Evolutionary conservation across 176 grass and related monocot genomes (phyloP).

Genomic region (Zizania latifolia): DNA sequence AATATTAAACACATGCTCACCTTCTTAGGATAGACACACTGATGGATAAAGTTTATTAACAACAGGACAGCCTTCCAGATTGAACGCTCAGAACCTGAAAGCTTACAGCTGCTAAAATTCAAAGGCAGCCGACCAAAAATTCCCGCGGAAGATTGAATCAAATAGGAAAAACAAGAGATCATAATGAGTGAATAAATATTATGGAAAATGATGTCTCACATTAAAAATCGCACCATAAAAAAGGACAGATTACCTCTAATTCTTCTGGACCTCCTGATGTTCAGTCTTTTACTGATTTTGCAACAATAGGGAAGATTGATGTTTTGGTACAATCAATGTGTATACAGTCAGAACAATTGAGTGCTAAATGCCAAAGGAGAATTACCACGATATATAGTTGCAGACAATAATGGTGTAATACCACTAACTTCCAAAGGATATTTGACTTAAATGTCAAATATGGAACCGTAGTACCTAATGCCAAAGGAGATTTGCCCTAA

Average conservation of each 20-base stretch:
- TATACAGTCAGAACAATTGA: slow-evolving; percentile 9
- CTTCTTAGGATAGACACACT: slow-evolving; percentile 17
- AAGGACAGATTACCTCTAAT: slow-evolving; percentile 21
- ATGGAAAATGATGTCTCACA: background rate
- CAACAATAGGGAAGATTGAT: slow-evolving; percentile 1
- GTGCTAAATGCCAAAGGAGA: slow-evolving; percentile 35
- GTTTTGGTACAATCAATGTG: slow-evolving; percentile 15
- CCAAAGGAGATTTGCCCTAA: slow-evolving; percentile 50
- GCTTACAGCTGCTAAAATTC: background rate
- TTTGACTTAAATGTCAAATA: slow-evolving; percentile 29
- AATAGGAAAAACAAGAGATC: background rate
- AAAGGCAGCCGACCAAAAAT: background rate
- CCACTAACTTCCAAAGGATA: slow-evolving; percentile 26
- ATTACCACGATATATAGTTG: background rate
- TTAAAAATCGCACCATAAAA: background rate
- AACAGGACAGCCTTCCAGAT: slow-evolving; percentile 2
- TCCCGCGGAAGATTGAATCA: background rate
- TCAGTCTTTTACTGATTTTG: slow-evolving; percentile 9
- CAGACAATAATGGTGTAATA: background rate
- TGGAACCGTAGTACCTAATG: slow-evolving; percentile 14
- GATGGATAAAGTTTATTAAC: slow-evolving; percentile 16
- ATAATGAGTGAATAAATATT: background rate
- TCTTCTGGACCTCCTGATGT: background rate
- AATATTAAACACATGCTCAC: background rate
- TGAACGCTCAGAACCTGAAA: background rate